Evolutionary conservation across 1,284 basidiomycete species (phyloP), one percentile per base, ranked within the genome.

Genomic region (Cutaneotrichosporon sp.): DNA sequence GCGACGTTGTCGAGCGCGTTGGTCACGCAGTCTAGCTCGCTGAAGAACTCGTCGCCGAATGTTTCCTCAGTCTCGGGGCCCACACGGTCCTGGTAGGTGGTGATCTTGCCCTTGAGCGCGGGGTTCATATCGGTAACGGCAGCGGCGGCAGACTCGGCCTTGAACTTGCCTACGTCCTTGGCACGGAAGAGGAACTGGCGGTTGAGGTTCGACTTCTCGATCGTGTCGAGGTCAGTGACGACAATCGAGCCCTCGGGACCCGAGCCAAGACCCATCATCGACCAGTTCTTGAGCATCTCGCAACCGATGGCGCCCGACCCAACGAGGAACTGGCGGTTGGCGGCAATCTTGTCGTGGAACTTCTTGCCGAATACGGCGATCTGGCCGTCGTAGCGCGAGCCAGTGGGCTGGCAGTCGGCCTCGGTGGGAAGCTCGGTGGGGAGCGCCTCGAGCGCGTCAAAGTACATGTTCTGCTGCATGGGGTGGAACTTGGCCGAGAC

Each of bases 241-340:
- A 95, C 89, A 67, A 99, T 93, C 61, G 86, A 82, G 26, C 93
- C 97, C 60, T 89, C 83, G 16, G 87, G 84, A 4, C 91, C 92
- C 49, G 89, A 86, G 14, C 87, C 96, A 56, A 99, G 84, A 70
- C 97, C 97, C 87, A 99, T 97, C 93, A 99, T 94, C 73, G 91
- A 90, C 97, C 97, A 99, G 82, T 99, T 99, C 85, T 99, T 99
- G 75, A 99, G 83, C 97, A 99, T 99, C 82, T 99, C 97, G 77
- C 97, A 99, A 30, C 97, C 97, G 78, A 99, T 99, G 53, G 97
- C 97, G 65, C 97, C 97, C 26, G 96, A 90, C 9, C 97, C 97
- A 60, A 99, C 97, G 34, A 99, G 86, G 86, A 99, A 99, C 77
- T 99, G 92, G 51, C 91, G 86, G 77, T 92, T 88, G 76, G 92